Percentiles rank a stretch among this genome's conserved stretches.
Evolutionary conservation across 106 monocot genomes (phyloP).

Genomic region (Triglochin maritima): DNA sequence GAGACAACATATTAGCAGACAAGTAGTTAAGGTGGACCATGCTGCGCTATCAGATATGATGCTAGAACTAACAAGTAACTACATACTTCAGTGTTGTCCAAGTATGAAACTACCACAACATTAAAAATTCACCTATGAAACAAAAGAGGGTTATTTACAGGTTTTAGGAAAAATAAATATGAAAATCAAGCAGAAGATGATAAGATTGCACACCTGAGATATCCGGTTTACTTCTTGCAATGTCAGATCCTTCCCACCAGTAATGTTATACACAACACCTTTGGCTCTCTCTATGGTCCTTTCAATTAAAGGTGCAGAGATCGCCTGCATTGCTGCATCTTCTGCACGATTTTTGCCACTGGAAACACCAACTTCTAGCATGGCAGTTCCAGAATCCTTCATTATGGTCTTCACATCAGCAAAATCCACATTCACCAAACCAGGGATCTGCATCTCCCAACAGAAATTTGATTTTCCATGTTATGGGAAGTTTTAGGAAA

Average conservation of each 20-base stretch:
- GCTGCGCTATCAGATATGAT: too few species aligned
- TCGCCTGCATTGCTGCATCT: slow-evolving; percentile 25
- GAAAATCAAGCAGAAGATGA: too few species aligned
- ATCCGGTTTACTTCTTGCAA: slow-evolving; percentile 26
- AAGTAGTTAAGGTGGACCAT: too few species aligned
- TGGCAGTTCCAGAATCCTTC: slow-evolving; percentile 27
- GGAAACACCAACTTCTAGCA: slow-evolving; percentile 26
- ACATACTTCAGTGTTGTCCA: too few species aligned
- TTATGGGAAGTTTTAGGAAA: background rate
- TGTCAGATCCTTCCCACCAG: slow-evolving; percentile 27
- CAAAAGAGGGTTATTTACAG: too few species aligned
- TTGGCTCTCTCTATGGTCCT: slow-evolving; percentile 25
- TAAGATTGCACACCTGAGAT: slow-evolving; percentile 12
- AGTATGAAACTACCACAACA: too few species aligned
- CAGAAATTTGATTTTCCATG: background rate
- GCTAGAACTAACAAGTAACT: too few species aligned
- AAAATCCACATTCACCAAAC: slow-evolving; percentile 29
- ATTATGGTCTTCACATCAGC: slow-evolving; percentile 31
- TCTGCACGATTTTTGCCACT: slow-evolving; percentile 27
- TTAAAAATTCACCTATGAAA: too few species aligned
- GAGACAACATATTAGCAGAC: too few species aligned
- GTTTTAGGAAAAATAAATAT: too few species aligned
- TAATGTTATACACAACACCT: slow-evolving; percentile 25
- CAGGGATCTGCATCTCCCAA: slow-evolving; percentile 20
- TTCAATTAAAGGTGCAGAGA: slow-evolving; percentile 22